phyloP scores from a whole-genome alignment of 768 basidiomycete species.

The Russula virescens region DNA sequence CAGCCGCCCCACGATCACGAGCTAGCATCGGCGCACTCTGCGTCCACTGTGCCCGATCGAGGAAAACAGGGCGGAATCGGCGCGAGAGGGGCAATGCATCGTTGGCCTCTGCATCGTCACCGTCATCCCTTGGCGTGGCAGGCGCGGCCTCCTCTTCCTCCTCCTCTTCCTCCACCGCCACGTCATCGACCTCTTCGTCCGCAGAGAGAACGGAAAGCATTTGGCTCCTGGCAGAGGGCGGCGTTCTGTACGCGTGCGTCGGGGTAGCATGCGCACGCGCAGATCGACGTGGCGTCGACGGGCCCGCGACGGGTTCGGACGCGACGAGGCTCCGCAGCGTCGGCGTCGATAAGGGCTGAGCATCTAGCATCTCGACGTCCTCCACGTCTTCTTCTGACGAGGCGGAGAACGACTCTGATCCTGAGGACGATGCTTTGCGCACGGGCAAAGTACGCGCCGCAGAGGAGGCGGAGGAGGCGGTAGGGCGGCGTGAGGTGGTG shows the following conservation, averaged over 20 bases:
- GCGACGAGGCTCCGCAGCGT: not conserved
- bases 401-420: too few relatives aligned
- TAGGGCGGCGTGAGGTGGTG: slow-evolving; percentile 1
- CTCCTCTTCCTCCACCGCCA: not conserved
- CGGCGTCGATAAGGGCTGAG: not conserved
- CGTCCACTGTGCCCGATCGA: slow-evolving; percentile 22
- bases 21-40: slow-evolving; percentile 19
- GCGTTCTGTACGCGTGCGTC: slow-evolving; percentile 20
- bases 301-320: slow-evolving; percentile 17
- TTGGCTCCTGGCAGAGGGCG: slow-evolving; percentile 17
- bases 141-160: not conserved
- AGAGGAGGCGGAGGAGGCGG: not conserved
- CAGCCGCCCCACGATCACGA: slow-evolving; percentile 17
- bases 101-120: slow-evolving; percentile 4
- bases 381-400: slow-evolving; percentile 7
- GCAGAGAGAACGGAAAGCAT: slow-evolving; percentile 3
- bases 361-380: slow-evolving; percentile 14
- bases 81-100: slow-evolving; percentile 14
- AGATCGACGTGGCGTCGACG: slow-evolving; percentile 18
- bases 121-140: not conserved
- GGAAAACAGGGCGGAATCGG: slow-evolving; percentile 23
- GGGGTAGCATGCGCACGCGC: not conserved
- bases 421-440: not conserved
- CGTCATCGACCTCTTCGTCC: not conserved
- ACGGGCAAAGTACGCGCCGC: slow-evolving; percentile 2